Evolutionary conservation across 352 stramenopile species (phyloP), one percentile per base, ranked within the genome.

Genomic region (Globisporangium sylvaticum): DNA sequence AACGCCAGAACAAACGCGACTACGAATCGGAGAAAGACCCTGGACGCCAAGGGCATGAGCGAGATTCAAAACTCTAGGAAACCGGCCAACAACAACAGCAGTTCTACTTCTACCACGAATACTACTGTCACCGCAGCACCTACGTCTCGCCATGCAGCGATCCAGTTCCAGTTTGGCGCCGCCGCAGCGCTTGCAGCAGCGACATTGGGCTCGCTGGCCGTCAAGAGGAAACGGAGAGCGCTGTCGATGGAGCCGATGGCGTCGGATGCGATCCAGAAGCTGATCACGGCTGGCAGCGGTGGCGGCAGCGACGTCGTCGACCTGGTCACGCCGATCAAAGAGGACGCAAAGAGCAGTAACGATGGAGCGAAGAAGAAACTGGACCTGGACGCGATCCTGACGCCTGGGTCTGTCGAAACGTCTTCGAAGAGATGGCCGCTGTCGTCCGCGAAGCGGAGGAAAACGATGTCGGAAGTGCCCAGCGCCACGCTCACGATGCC

Each of bases 161-260:
- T 70, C 25, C 65, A 70, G 53, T 70, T 70, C 50, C 65, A 70
- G 58, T 70, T 70, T 61, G 65, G 65, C 3, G 65, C 65, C 31
- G 65, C 65, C 0, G 65, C 65, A 14, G 65, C 65, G n/a, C 37
- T 70, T 10, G 65, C 65, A 39, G 65, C 65, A 24, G 65, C 65
- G 65, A 70, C 65, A 14, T 54, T 70, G 4, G 53, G 65, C 25
- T 54, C 65, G 8, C 46, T 57, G 10, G 58, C 57, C 14, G 37
- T 65, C 32, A 64, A 59, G 58, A 53, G 77, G 31, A 90, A 92
- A 56, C 74, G 80, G 4, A 67, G 80, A 24, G 81, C 84, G 2
- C 46, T 80, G 20, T 90, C 81, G 4, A 92, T 92, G 84, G 84
- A 92, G 58, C 81, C 84, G 0, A 83, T 84, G 72, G 74, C 80